Base-by-base conservation (phyloP, 306 rosid genomes). In the Cucurbita argyrosperma region DNA sequence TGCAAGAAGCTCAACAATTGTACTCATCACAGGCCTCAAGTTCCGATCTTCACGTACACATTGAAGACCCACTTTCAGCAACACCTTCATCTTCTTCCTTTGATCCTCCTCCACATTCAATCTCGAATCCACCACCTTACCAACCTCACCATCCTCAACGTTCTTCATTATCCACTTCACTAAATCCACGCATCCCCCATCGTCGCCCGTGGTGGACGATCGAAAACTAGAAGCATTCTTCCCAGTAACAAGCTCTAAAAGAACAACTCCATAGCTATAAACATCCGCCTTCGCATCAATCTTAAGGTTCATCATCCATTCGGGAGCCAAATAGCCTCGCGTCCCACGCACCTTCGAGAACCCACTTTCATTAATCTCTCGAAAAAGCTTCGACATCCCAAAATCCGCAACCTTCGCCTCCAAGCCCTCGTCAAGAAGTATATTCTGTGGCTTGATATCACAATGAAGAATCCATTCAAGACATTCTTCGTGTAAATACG, bases 401-500 rank as follows among this genome's bases (percentile, higher is more conserved):
- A 84, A 84, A 59, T 84, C 88, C 5, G 83, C 75, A 0, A 84
- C 84, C 9, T 81, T 77, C 0, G 88, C 78, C 35, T 81, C 83
- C 38, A 81, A 38, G 4, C 18, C 40, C 8, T 77, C 75, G 0
- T 77, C 82, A 0, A 84, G 62, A 4, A 79, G 83, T 47, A 84
- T 84, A 49, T 84, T 84, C 65, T 84, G 82, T 76, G 85, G 88
- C 56, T 81, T 84, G 5, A 84, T 81, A 64, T 81, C 85, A 10
- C 84, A 84, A 6, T 82, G 81, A 4, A 82, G 74, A 19, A 79
- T 80, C 85, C 85, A 79, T 40, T 84, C 88, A 0, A 84, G 61
- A 65, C 88, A 84, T 69, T 84, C 88, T 59, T 84, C 85, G 21
- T 84, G 88, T 7, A 84, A 35, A 78, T 84, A 84, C 5, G 85